Evolutionary conservation across 495 filamentous ascomycete genomes (phyloP).

Genomic region (Podospora pseudoanserina): DNA sequence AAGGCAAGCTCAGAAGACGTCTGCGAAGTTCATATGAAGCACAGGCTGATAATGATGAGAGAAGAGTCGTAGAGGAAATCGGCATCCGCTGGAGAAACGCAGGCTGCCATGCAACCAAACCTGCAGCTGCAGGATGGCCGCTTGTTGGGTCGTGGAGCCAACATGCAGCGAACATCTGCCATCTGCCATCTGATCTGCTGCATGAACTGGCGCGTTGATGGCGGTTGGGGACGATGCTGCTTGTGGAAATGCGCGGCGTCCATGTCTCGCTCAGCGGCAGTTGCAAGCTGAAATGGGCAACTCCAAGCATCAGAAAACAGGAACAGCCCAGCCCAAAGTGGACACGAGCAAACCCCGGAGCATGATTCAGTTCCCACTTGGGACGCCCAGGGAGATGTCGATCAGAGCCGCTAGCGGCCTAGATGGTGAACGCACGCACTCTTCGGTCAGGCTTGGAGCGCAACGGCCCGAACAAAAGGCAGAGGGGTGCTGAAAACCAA

Average conservation of each 20-base stretch:
- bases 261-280: neutral
- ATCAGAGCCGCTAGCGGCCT: conserved; percentile 1
- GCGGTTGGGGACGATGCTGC: neutral
- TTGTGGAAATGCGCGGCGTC: neutral
- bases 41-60: no score
- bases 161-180: neutral
- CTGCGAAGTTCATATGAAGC: no score
- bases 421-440: neutral
- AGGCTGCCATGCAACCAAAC: neutral
- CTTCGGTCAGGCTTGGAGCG: neutral
- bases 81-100: neutral
- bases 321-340: neutral
- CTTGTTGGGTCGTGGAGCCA: neutral
- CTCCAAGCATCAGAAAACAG: neutral
- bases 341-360: neutral
- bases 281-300: neutral
- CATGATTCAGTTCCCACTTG: conserved; percentile 4
- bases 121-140: neutral
- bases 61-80: neutral
- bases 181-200: neutral
- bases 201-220: neutral
- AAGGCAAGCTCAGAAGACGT: neutral
- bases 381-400: conserved; percentile 2
- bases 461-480: conserved; percentile 1
- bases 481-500: conserved; percentile 3